Evolutionary conservation across 768 basidiomycete species (phyloP), one percentile per base, ranked within the genome.

Genomic region (Peribolospora kevripleyi): DNA sequence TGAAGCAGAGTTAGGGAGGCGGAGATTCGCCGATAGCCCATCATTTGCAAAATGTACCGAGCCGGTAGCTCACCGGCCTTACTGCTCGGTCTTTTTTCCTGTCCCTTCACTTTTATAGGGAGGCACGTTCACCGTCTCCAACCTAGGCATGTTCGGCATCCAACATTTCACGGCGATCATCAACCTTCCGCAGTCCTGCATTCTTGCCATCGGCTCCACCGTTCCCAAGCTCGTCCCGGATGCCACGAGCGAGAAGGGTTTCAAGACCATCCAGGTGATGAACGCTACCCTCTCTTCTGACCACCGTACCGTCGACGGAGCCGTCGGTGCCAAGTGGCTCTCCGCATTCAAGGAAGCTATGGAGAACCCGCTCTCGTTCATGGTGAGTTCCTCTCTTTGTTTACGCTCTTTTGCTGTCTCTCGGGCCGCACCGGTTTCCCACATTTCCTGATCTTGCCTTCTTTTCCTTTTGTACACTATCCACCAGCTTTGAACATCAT

Each of bases 61-160:
- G 43, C 14, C 14, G 25, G 4, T 43, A 25, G 25, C 51, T 49
- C 48, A 48, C 38, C 39, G 48, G 1, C 25, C 5, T 52, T 51
- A 38, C 42, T 25, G 46, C 37, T 52, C 25, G 40, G 13, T 6
- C 40, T 57, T 45, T 45, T 25, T 37, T 37, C 5, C 4, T 6
- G 7, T 40, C 7, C 37, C 7, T 45, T 45, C 5, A 38, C 47
- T 50, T 51, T 56, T 25, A 10, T 59, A 87, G 82, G 93, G 93
- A 54, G 93, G 93, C 51, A 84, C 90, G 9, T 97, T 98, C 72
- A 97, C 93, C 48, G 85, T 98, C 67, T 98, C 93, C 57, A 98
- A 98, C 72, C 75, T 98, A 55, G 93, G 93, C 70, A 98, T 98
- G 93, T 93, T 75, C 66, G 90, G 83, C 58, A 77, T 95, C 64